These are phyloP conservation scores for Teratosphaeria gauchensis DNA, from an alignment of 2,329 filamentous ascomycete species.

Conservation along the genomic window DNA sequence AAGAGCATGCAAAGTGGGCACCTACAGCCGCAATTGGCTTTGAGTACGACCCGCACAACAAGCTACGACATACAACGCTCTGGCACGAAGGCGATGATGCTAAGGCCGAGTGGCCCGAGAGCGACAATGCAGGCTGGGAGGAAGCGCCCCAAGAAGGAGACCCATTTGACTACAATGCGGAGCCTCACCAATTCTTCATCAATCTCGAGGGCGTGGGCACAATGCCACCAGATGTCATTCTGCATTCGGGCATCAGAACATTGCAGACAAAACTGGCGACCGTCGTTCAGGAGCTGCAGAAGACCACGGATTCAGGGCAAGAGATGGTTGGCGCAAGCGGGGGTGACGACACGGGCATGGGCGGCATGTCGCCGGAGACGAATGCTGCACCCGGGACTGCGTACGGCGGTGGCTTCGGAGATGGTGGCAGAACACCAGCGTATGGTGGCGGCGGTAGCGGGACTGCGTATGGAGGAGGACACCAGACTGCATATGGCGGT, in stretches of 20 bases:
- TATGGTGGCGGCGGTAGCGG: constrained; percentile 4
- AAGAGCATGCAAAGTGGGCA: constrained; percentile 98
- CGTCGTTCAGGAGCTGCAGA: constrained; percentile 56
- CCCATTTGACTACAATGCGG: constrained; percentile 81
- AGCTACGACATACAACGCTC: constrained; percentile 79
- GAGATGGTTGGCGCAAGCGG: constrained; percentile 49
- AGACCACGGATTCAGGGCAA: constrained; percentile 41
- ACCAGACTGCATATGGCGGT: constrained; percentile 5
- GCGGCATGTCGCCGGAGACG: constrained; percentile 2
- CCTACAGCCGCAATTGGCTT: constrained; percentile 88
- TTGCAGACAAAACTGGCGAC: constrained; percentile 83
- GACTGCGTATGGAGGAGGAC: constrained; percentile 4
- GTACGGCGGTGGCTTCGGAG: constrained; percentile 4
- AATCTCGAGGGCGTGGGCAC: constrained; percentile 85
- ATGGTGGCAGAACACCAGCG: constrained; percentile 5
- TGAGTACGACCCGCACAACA: constrained; percentile 97
- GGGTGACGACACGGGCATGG: constrained; percentile 54
- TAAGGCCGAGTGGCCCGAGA: constrained; percentile 24
- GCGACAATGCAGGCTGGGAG: constrained; percentile 63
- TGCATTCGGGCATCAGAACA: constrained; percentile 78
- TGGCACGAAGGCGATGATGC: constrained; percentile 80
- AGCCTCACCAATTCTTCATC: constrained; percentile 73
- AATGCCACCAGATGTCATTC: constrained; percentile 79
- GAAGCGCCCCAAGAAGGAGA: constrained; percentile 72
- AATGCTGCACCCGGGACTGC: constrained; percentile 3